phyloP scores from a whole-genome alignment of 352 stramenopile genomes.

The Phytophthora foliorum region DNA sequence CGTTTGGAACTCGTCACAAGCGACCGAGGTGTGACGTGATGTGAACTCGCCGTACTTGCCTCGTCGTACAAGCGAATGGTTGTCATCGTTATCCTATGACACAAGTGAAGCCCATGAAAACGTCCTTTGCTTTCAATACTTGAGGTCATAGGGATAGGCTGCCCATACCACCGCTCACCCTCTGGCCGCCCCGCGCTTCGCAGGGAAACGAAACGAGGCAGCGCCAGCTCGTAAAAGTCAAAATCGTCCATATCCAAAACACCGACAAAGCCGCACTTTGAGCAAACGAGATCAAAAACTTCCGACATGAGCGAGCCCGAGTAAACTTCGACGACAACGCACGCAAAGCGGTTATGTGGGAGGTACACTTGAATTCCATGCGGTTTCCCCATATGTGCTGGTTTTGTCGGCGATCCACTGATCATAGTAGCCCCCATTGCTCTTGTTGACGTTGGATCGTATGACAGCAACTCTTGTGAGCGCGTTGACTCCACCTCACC shows the following conservation, averaged over 20 bases:
- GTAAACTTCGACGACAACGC: slow-evolving; percentile 76
- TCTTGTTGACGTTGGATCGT: slow-evolving; percentile 74
- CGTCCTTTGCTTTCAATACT: slow-evolving; percentile 70
- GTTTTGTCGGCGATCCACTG: slow-evolving; percentile 59
- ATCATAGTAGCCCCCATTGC: slow-evolving; percentile 50
- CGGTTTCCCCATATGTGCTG: slow-evolving; percentile 42
- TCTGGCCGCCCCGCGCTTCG: slow-evolving; percentile 85
- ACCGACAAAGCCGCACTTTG: slow-evolving; percentile 78
- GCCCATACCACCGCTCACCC: slow-evolving; percentile 86
- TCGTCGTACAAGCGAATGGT: slow-evolving; percentile 91
- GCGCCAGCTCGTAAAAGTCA: slow-evolving; percentile 83
- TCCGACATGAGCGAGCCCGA: slow-evolving; percentile 67
- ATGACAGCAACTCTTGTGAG: slow-evolving; percentile 62
- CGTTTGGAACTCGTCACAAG: slow-evolving; percentile 78
- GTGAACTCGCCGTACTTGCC: slow-evolving; percentile 82
- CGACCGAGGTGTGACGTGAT: slow-evolving; percentile 84
- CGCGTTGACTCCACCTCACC: slow-evolving; percentile 63
- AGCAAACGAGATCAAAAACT: slow-evolving; percentile 81
- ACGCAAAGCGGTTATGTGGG: slow-evolving; percentile 88
- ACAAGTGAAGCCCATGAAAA: slow-evolving; percentile 82
- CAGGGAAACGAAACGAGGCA: slow-evolving; percentile 89
- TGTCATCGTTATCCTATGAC: slow-evolving; percentile 89
- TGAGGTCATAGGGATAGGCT: slow-evolving; percentile 70
- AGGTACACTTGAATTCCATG: slow-evolving; percentile 84
- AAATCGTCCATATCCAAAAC: slow-evolving; percentile 84